phyloP scores from a whole-genome alignment of 805 yeast genomes.

The Saturnispora saitoi region DNA sequence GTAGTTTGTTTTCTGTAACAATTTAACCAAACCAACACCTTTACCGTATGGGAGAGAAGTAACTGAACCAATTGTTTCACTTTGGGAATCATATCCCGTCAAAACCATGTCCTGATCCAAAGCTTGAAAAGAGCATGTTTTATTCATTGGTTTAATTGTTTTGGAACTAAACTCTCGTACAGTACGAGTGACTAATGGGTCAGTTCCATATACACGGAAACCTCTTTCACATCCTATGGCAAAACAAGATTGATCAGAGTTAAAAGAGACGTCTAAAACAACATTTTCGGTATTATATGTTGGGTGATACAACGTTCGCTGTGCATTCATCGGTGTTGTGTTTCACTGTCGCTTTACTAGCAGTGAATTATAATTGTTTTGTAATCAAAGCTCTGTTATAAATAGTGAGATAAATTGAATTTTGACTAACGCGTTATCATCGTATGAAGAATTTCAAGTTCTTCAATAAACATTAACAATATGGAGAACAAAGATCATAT shows the following conservation, averaged over 20 bases:
- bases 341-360: too few relatives aligned
- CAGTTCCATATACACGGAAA: constrained; percentile 76
- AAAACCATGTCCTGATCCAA: not conserved
- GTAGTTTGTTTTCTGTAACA: constrained; percentile 88
- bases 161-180: constrained; percentile 37
- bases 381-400: not conserved
- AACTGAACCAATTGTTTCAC: not conserved
- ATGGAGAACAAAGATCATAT: not conserved
- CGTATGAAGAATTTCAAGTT: not conserved
- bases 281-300: constrained; percentile 1
- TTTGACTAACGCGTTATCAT: constrained; percentile 2
- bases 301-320: constrained; percentile 21
- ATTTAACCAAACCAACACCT: constrained; percentile 69
- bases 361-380: not conserved
- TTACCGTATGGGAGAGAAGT: constrained; percentile 15
- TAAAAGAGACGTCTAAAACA: constrained; percentile 52
- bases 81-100: not conserved
- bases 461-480: not conserved
- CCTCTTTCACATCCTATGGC: constrained; percentile 77
- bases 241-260: constrained; percentile 87
- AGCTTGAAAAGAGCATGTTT: not conserved
- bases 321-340: constrained; percentile 26
- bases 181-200: constrained; percentile 75
- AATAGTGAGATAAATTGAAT: not conserved
- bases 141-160: not conserved